Evolutionary conservation across 2,329 filamentous ascomycete species (phyloP).

Genomic region (Trichoderma sp.): DNA sequence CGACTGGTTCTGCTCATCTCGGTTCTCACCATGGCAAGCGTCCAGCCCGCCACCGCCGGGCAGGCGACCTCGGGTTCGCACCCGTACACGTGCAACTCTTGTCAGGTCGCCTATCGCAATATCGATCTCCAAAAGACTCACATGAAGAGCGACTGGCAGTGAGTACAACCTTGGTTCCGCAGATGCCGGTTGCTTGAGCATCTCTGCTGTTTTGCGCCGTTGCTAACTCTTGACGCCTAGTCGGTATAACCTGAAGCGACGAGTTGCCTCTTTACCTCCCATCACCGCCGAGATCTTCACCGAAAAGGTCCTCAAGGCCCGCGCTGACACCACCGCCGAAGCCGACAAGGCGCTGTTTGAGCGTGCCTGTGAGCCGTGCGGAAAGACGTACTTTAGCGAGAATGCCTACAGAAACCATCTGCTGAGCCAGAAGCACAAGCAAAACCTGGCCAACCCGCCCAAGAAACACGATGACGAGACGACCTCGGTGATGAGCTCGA

Average conservation of each 20-base stretch:
- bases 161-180: slow-evolving; percentile 47
- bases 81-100: slow-evolving; percentile 97
- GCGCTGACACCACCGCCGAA: slow-evolving; percentile 79
- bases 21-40: slow-evolving; percentile 50
- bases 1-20: background rate
- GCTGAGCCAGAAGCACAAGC: slow-evolving; percentile 84
- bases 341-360: slow-evolving; percentile 89
- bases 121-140: slow-evolving; percentile 91
- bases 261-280: slow-evolving; percentile 85
- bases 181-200: too few relatives aligned
- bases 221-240: slow-evolving; percentile 46
- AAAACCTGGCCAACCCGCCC: slow-evolving; percentile 53
- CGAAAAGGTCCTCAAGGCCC: slow-evolving; percentile 91
- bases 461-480: slow-evolving; percentile 64
- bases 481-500: slow-evolving; percentile 84
- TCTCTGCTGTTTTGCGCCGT: background rate
- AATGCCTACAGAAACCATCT: slow-evolving; percentile 95
- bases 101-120: slow-evolving; percentile 93
- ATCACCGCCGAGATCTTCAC: slow-evolving; percentile 91
- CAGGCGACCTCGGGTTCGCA: slow-evolving; percentile 58
- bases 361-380: slow-evolving; percentile 77
- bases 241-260: slow-evolving; percentile 94
- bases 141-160: slow-evolving; percentile 99
- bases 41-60: slow-evolving; percentile 39
- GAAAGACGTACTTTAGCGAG: slow-evolving; percentile 93